A percentile compares a stretch with the other conserved stretches of the same genome.
These are phyloP conservation scores for Stemphylium lycopersici DNA, from an alignment of 2,329 filamentous ascomycete species.

Conservation along the genomic window DNA sequence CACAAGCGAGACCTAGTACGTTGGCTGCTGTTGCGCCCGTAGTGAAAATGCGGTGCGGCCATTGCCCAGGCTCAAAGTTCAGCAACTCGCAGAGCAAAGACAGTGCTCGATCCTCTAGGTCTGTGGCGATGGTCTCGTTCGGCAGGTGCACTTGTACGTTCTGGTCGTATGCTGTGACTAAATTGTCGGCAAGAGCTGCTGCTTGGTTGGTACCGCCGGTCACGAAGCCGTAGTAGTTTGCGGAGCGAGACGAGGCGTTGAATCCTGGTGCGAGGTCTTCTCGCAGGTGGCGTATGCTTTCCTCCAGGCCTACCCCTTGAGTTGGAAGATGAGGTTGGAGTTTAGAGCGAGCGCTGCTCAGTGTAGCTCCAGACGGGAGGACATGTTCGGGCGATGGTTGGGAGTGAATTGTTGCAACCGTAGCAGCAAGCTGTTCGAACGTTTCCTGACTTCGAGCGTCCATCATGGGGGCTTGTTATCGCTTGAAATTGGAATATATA, in stretches of 20 bases:
- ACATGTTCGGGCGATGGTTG: conserved; percentile 31
- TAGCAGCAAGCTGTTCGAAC: conserved; percentile 27
- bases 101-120: conserved; percentile 76
- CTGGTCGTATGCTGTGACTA: conserved; percentile 82
- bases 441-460: conserved; percentile 20
- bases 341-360: conserved; percentile 41
- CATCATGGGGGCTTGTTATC: conserved; percentile 1
- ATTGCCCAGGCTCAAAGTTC: conserved; percentile 60
- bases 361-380: conserved; percentile 40
- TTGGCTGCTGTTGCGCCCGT: conserved; percentile 74
- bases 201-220: conserved; percentile 81
- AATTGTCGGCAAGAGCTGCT: conserved; percentile 79
- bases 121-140: conserved; percentile 74
- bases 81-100: conserved; percentile 72
- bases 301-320: conserved; percentile 52
- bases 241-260: conserved; percentile 64
- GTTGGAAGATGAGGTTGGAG: conserved; percentile 48
- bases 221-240: conserved; percentile 79
- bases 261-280: conserved; percentile 62
- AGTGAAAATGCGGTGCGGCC: conserved; percentile 80
- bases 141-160: conserved; percentile 85
- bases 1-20: conserved; percentile 69
- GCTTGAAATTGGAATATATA: not conserved
- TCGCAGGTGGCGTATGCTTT: conserved; percentile 52
- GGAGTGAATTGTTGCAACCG: conserved; percentile 34